Percentiles rank a stretch among this genome's conserved stretches.
Conservation (phyloP, 768 basidiomycete genomes). For the Tylopilus intermedius region DNA sequence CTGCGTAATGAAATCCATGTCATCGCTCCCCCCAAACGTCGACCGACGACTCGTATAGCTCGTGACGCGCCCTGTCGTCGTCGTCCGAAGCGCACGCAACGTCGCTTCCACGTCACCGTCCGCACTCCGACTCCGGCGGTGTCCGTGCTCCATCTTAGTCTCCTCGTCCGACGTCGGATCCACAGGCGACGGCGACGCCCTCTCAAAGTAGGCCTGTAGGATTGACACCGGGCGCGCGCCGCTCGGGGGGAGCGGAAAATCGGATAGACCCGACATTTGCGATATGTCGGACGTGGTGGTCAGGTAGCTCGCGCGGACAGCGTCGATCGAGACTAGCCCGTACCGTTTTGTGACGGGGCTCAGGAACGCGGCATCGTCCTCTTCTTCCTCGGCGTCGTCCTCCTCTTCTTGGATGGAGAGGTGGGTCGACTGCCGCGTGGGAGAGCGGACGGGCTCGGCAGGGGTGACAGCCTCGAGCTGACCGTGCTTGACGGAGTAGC, state of each 20-base stretch:
- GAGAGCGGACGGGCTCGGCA: constrained; percentile 8
- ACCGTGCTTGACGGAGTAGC: constrained; percentile 22
- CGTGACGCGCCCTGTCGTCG: not conserved
- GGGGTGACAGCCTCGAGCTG: constrained; percentile 15
- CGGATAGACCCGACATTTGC: constrained; percentile 65
- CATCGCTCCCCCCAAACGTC: constrained; percentile 27
- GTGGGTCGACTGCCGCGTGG: constrained; percentile 20
- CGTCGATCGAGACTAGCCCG: constrained; percentile 28
- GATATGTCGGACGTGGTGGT: constrained; percentile 56
- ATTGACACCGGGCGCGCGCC: constrained; percentile 32
- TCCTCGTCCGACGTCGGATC: not conserved
- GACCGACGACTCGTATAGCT: constrained; percentile 16
- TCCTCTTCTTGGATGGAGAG: constrained; percentile 16
- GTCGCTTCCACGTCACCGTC: constrained; percentile 15
- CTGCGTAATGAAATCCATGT: constrained; percentile 17
- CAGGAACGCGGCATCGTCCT: constrained; percentile 4
- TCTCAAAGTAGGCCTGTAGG: constrained; percentile 43
- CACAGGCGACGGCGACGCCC: not conserved
- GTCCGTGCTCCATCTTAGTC: not conserved
- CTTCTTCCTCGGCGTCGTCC: not conserved
- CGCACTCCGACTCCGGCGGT: not conserved
- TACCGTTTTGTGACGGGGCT: constrained; percentile 18
- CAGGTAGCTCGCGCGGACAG: constrained; percentile 52
- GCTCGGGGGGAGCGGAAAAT: constrained; percentile 62
- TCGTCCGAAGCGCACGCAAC: constrained; percentile 9